A percentile compares a stretch with the other conserved stretches of the same genome.
Evolutionary conservation across 2,329 filamentous ascomycete species (phyloP).

Genomic region (Westerdykella sp.): DNA sequence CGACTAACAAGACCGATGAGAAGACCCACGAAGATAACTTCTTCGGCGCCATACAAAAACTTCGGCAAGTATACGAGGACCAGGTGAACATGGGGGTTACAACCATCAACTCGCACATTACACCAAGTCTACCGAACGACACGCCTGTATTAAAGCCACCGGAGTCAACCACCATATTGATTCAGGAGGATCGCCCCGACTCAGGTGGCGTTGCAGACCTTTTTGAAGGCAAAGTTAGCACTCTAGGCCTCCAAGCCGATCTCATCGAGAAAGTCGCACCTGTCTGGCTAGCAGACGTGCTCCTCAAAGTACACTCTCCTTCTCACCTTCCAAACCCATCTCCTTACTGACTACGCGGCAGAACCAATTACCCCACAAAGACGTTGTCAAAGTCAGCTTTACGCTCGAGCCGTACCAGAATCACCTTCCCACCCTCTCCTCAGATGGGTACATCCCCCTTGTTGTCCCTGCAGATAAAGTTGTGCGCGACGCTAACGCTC

Average conservation of each 20-base stretch:
- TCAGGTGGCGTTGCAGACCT: slow-evolving; percentile 69
- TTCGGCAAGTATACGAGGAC: slow-evolving; percentile 67
- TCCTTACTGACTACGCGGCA: slow-evolving; percentile 29
- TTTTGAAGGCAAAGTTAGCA: slow-evolving; percentile 81
- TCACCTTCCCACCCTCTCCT: slow-evolving; percentile 65
- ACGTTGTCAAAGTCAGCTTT: slow-evolving; percentile 95
- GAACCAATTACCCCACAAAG: slow-evolving; percentile 78
- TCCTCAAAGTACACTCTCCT: slow-evolving; percentile 55
- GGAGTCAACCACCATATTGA: slow-evolving; percentile 55
- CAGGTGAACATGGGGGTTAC: slow-evolving; percentile 49
- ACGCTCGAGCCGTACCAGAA: slow-evolving; percentile 77
- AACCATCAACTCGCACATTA: slow-evolving; percentile 56
- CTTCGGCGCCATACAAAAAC: slow-evolving; percentile 64
- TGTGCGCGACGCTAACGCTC: slow-evolving; percentile 21
- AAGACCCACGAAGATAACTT: slow-evolving; percentile 72
- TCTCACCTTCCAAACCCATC: background rate
- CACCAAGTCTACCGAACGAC: slow-evolving; percentile 64
- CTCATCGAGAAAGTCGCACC: slow-evolving; percentile 79
- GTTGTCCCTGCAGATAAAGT: slow-evolving; percentile 20
- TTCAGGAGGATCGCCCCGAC: slow-evolving; percentile 59
- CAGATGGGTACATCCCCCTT: slow-evolving; percentile 55
- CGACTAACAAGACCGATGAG: slow-evolving; percentile 55
- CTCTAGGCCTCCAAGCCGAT: slow-evolving; percentile 70
- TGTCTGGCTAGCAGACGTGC: slow-evolving; percentile 84
- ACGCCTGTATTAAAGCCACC: slow-evolving; percentile 72